Evolutionary conservation across 345 rosid species (phyloP), one percentile per base, ranked within the genome.

Genomic region (Conringia planisiliqua): DNA sequence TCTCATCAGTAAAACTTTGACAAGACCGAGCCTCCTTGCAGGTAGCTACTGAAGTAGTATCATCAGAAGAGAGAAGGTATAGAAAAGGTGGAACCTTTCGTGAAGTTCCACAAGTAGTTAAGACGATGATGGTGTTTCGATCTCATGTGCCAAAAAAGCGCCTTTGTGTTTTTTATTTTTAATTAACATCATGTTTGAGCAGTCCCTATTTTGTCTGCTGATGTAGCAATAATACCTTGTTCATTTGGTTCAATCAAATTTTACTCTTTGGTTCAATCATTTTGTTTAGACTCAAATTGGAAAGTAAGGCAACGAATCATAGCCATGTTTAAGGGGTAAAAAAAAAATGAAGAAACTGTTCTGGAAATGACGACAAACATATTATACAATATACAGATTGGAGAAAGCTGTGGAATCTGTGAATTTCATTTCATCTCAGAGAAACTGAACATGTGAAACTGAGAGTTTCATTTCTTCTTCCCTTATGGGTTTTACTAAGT

Each of bases 1-100:
- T 78, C 74, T 88, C 48, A 78, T 91, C 32, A 79, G 85, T 38
- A 85, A 69, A 74, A 82, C 77, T 47, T 50, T 89, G 81, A 73
- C 84, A 26, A 69, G 58, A 69, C 75, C 88, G 43, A 36, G 30
- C 72, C 47, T 18, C 58, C 2, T 24, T 47, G 10, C 52, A 42
- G 71, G 71, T 38, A 70, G 71, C 80, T 70, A 62, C 66, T 70
- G 71, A 75, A 51, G 39, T 36, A 52, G 35, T 55, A 62, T 54
- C 58, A 42, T 43, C 52, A 47, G 56, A 39, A 50, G 63, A 40
- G 18, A 11, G 30, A 61, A 61, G 65, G 27, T 60, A 3, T 24
- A 16, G 67, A 27, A 24, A 38, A 29, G 10, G 1, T 66, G 66
- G 38, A 46, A 35, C 40, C 62, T 75, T 47, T 10, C 13, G 35